phyloP scores from a whole-genome alignment of 2,329 filamentous ascomycete genomes.

The Bisporella sp. region DNA sequence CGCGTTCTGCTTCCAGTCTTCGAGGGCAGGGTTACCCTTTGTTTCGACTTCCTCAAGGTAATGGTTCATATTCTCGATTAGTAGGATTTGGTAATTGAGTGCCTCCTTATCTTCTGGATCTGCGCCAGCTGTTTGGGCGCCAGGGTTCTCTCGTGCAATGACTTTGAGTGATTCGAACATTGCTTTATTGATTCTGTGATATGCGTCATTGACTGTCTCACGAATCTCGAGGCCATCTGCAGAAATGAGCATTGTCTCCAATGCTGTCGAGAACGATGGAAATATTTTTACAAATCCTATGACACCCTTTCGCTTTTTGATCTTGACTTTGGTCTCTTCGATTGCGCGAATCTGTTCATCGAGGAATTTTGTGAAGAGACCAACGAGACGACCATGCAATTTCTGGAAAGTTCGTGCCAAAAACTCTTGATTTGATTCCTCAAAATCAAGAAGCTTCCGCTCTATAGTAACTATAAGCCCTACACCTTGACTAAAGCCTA shows the following conservation, averaged over 20 bases:
- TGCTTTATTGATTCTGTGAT: constrained; percentile 79
- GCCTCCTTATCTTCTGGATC: constrained; percentile 91
- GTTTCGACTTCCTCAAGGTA: constrained; percentile 87
- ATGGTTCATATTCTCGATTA: constrained; percentile 99
- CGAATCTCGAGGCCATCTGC: constrained; percentile 61
- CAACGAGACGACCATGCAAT: constrained; percentile 66
- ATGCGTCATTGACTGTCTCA: constrained; percentile 76
- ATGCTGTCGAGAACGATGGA: constrained; percentile 72
- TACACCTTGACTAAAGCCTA: constrained; percentile 65
- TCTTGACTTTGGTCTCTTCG: constrained; percentile 97
- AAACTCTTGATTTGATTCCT: constrained; percentile 91
- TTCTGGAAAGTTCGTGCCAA: constrained; percentile 74
- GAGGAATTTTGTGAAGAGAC: constrained; percentile 79
- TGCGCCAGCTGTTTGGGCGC: constrained; percentile 35
- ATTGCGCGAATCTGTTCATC: constrained; percentile 94
- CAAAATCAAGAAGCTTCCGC: constrained; percentile 68
- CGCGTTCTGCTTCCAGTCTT: constrained; percentile 77
- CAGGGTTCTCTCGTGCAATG: constrained; percentile 69
- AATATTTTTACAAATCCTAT: constrained; percentile 94
- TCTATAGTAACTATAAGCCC: constrained; percentile 79
- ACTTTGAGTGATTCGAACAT: constrained; percentile 98
- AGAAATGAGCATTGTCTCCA: constrained; percentile 74
- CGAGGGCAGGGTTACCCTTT: constrained; percentile 63
- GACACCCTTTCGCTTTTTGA: constrained; percentile 96
- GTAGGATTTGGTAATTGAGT: constrained; percentile 91